These are phyloP conservation scores for Omphalotus guepiniiformis DNA, from an alignment of 768 basidiomycete genomes.

Conservation along the genomic window DNA sequence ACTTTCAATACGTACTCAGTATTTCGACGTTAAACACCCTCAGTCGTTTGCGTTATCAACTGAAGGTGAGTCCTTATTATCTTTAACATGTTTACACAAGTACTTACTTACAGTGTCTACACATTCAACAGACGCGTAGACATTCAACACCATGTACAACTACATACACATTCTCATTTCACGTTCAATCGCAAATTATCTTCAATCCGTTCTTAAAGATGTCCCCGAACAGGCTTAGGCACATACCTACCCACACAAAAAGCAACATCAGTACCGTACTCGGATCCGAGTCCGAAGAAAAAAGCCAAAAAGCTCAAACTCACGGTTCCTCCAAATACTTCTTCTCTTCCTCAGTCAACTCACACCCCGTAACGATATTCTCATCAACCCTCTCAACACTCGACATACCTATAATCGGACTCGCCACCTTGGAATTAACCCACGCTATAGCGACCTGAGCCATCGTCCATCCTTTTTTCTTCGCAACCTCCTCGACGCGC, in stretches of 20 bases:
- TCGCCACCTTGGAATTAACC: slow-evolving; percentile 24
- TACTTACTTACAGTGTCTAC: too few species aligned
- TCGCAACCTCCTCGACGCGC: slow-evolving; percentile 20
- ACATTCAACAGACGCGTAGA: too few species aligned
- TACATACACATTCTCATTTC: too few species aligned
- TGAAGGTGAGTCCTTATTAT: too few species aligned
- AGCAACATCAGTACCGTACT: neutral
- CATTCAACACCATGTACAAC: too few species aligned
- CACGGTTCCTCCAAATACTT: slow-evolving; percentile 7
- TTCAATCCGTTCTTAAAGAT: neutral
- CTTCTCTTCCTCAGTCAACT: slow-evolving; percentile 1
- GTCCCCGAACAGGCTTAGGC: slow-evolving; percentile 3
- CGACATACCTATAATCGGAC: slow-evolving; percentile 8
- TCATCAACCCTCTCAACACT: slow-evolving; percentile 11
- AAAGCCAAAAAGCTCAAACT: neutral
- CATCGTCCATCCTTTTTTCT: slow-evolving; percentile 20
- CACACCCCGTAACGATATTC: slow-evolving; percentile 1
- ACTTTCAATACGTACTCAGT: too few species aligned
- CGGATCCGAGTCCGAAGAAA: neutral
- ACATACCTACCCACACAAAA: neutral
- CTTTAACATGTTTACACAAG: too few species aligned
- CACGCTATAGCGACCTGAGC: slow-evolving; percentile 23
- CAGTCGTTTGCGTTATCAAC: too few species aligned
- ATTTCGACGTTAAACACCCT: too few species aligned
- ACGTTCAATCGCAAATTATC: too few species aligned